phyloP scores from a whole-genome alignment of 257 asterid species.

The Ajuga chamaepitys region DNA sequence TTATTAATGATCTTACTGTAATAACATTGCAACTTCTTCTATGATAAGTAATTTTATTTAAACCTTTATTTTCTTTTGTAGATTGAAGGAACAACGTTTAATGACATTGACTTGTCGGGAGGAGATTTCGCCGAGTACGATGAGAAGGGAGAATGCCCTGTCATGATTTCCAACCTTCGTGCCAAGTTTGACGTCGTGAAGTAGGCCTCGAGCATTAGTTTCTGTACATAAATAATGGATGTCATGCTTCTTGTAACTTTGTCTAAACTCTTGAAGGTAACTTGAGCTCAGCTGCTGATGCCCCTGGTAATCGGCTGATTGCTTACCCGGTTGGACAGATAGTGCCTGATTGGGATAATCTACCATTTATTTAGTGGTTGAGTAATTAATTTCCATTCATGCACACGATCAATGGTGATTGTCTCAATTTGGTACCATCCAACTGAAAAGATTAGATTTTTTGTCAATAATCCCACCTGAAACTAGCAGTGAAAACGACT shows the following conservation, averaged over 20 bases:
- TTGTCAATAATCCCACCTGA: too few relatives aligned
- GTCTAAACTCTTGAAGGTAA: too few relatives aligned
- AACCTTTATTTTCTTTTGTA: slow-evolving; percentile 7
- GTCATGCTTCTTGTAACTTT: too few relatives aligned
- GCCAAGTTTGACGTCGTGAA: slow-evolving; percentile 52
- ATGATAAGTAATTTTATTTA: not conserved
- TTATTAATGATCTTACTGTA: not conserved
- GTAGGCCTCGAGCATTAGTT: slow-evolving; percentile 21
- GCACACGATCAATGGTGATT: too few relatives aligned
- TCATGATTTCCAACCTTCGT: slow-evolving; percentile 73
- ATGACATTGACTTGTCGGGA: slow-evolving; percentile 60
- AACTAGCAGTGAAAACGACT: too few relatives aligned
- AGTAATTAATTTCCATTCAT: too few relatives aligned
- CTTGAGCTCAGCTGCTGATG: not conserved
- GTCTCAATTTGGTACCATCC: too few relatives aligned
- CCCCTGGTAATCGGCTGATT: not conserved
- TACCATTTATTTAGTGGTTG: too few relatives aligned
- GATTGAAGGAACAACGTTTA: slow-evolving; percentile 69
- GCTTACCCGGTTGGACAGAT: too few relatives aligned
- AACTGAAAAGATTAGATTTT: too few relatives aligned
- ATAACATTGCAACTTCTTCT: not conserved
- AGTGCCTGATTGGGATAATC: too few relatives aligned
- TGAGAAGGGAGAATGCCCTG: slow-evolving; percentile 89
- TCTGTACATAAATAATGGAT: not conserved
- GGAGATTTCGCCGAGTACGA: slow-evolving; percentile 80